Conservation (phyloP, 805 yeast genomes). For the Alloascoidea hylecoeti region DNA sequence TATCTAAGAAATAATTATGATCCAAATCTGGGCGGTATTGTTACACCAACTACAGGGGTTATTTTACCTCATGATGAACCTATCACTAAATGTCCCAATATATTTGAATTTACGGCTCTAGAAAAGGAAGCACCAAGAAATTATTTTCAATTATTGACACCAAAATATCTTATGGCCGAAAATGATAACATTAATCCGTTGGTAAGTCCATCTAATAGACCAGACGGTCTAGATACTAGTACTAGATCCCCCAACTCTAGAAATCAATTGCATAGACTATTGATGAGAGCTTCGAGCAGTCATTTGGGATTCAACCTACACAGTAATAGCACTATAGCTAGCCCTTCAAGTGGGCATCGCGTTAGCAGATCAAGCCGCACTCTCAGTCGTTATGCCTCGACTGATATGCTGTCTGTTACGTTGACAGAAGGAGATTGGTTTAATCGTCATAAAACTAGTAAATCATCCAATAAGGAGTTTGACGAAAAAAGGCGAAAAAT, state of each 20-base stretch:
- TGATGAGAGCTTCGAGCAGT: background rate
- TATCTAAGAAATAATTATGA: slow-evolving; percentile 33
- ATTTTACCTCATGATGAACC: background rate
- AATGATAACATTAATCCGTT: no score
- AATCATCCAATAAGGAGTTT: background rate
- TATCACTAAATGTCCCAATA: background rate
- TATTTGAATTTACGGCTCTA: slow-evolving; percentile 1
- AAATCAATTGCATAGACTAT: no score
- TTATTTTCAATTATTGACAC: no score
- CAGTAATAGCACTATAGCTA: background rate
- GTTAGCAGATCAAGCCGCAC: background rate
- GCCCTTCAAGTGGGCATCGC: background rate
- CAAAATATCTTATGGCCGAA: no score
- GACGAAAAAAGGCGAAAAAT: slow-evolving; percentile 1
- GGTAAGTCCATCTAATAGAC: background rate
- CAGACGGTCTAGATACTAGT: background rate
- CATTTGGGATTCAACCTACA: background rate
- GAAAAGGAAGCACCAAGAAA: no score
- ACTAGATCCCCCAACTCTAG: no score
- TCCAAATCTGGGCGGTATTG: background rate
- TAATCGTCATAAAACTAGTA: background rate
- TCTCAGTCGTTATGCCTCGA: background rate
- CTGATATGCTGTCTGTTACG: background rate
- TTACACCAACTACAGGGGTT: background rate
- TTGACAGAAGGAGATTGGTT: background rate